These are phyloP conservation scores for Choiromyces venosus DNA, from an alignment of 495 filamentous ascomycete genomes.

Conservation along the genomic window DNA sequence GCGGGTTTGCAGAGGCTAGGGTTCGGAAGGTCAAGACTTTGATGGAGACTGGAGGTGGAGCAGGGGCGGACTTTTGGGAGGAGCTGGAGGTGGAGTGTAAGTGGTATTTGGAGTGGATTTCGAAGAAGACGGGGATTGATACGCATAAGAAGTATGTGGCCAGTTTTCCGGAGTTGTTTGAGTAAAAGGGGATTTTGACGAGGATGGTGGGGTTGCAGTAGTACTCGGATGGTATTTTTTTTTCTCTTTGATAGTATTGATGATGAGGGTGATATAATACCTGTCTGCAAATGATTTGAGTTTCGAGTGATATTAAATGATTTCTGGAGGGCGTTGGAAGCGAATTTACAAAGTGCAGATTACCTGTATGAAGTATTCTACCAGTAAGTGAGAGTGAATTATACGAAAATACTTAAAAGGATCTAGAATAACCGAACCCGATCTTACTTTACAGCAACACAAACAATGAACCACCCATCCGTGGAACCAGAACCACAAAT, in stretches of 20 bases:
- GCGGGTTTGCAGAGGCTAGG: neutral
- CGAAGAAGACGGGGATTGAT: neutral
- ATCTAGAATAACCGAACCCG: neutral
- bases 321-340: too few species aligned
- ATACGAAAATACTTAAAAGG: too few species aligned
- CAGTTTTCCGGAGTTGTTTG: constrained; percentile 15
- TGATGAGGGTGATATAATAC: neutral
- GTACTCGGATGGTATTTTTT: neutral
- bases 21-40: constrained; percentile 8
- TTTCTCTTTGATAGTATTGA: neutral
- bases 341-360: neutral
- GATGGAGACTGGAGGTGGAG: neutral
- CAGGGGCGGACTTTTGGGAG: neutral
- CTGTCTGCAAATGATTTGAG: neutral
- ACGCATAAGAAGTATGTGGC: neutral
- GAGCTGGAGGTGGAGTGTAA: constrained; percentile 2
- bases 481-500: neutral
- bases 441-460: neutral
- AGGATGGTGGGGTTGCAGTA: neutral
- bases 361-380: neutral
- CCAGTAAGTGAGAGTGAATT: too few species aligned
- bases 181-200: neutral
- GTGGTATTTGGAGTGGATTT: constrained; percentile 7
- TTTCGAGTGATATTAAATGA: neutral
- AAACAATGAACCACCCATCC: neutral